These are phyloP conservation scores for Endocalyx cinctus DNA, from an alignment of 2,329 filamentous ascomycete species.

Conservation along the genomic window DNA sequence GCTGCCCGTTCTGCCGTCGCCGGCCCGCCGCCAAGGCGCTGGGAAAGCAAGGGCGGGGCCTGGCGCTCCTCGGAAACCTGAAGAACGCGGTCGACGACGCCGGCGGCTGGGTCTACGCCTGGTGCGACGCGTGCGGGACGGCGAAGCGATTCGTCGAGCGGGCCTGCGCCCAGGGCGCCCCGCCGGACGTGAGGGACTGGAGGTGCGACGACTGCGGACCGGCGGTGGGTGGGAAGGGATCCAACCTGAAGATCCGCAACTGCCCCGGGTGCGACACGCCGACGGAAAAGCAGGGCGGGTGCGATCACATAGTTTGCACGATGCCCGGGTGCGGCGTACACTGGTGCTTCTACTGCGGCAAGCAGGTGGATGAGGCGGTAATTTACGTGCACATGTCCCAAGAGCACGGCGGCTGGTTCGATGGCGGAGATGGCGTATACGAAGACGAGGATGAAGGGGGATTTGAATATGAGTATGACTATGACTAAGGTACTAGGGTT, in stretches of 20 bases:
- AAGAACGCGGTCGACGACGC: slow-evolving; percentile 32
- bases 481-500: too few relatives aligned
- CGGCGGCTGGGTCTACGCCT: slow-evolving; percentile 11
- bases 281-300: slow-evolving; percentile 33
- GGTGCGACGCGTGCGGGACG: slow-evolving; percentile 28
- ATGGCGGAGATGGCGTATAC: slow-evolving; percentile 12
- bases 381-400: slow-evolving; percentile 35
- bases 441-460: too few relatives aligned
- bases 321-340: slow-evolving; percentile 24
- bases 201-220: slow-evolving; percentile 37
- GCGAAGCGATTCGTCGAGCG: slow-evolving; percentile 39
- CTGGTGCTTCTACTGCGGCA: slow-evolving; percentile 38
- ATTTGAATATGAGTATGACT: too few relatives aligned
- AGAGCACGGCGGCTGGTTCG: slow-evolving; percentile 28
- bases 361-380: slow-evolving; percentile 12
- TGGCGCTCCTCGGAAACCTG: slow-evolving; percentile 34
- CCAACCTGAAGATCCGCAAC: slow-evolving; percentile 12
- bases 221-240: slow-evolving; percentile 6
- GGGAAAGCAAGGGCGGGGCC: slow-evolving; percentile 24
- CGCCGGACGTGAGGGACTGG: slow-evolving; percentile 34
- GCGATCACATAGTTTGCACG: slow-evolving; percentile 34
- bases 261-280: slow-evolving; percentile 34
- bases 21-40: slow-evolving; percentile 34
- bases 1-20: slow-evolving; percentile 46
- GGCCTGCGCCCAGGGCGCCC: slow-evolving; percentile 37